Conservation (phyloP, 148 eudicot genomes). For the Tetragonia tetragonoides region DNA sequence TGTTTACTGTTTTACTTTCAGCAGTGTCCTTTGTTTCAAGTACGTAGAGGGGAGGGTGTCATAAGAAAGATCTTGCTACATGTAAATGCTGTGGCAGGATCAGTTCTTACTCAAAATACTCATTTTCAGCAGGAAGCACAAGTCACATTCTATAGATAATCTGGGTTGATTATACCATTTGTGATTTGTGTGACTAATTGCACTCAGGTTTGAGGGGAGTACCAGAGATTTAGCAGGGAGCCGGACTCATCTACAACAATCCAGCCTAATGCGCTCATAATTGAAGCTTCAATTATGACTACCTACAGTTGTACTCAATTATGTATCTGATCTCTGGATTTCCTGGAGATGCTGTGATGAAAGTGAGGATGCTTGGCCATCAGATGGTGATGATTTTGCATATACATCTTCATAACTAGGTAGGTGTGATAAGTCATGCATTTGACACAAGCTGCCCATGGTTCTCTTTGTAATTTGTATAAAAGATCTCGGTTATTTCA, state of each 20-base stretch:
- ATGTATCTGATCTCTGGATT: neutral
- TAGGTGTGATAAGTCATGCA: neutral
- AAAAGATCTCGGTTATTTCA: neutral
- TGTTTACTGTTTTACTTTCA: neutral
- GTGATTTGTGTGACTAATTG: neutral
- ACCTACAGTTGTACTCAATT: neutral
- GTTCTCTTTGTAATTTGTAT: neutral
- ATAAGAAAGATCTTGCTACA: neutral
- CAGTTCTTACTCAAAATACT: neutral
- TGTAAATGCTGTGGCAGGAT: neutral
- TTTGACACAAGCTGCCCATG: too few relatives aligned
- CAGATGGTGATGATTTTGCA: neutral
- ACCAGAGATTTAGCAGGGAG: slow-evolving; percentile 1
- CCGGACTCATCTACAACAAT: neutral
- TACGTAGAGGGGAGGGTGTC: neutral
- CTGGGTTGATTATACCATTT: neutral
- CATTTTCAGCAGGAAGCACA: too few relatives aligned
- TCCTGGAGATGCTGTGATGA: neutral
- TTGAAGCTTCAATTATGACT: neutral
- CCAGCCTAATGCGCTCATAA: neutral
- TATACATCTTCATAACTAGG: neutral
- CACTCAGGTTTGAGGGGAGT: neutral
- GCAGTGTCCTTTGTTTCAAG: neutral
- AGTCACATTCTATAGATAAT: neutral
- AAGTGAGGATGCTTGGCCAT: slow-evolving; percentile 2